phyloP scores from a whole-genome alignment of 768 basidiomycete species.

The Leucosporidium creatinivorum region DNA sequence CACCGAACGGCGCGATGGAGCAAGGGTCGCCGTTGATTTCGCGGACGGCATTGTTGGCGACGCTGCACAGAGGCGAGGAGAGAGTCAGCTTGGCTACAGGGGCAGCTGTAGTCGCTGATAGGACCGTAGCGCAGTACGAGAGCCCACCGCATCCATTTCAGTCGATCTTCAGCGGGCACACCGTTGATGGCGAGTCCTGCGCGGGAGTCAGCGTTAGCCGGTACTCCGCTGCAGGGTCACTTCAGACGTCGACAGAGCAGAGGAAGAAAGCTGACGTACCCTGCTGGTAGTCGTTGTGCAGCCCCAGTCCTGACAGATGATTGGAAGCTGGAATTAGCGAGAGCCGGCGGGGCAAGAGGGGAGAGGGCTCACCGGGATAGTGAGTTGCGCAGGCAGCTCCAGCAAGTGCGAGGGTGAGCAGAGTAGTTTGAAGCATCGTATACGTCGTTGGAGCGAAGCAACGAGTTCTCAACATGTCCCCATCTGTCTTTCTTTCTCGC shows the following conservation, averaged over 20 bases:
- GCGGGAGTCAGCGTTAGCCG: too few species aligned
- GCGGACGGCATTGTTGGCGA: conserved; percentile 8
- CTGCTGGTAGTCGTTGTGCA: conserved; percentile 24
- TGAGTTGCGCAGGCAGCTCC: too few species aligned
- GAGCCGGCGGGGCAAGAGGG: background rate
- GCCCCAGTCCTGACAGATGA: background rate
- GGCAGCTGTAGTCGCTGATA: too few species aligned
- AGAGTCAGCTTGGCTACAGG: too few species aligned
- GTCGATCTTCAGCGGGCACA: conserved; percentile 1
- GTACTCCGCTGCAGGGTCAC: too few species aligned
- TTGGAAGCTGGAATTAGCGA: background rate
- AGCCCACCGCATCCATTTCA: conserved; percentile 23
- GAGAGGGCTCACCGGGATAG: background rate
- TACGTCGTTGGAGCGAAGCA: too few species aligned
- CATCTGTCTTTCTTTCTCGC: too few species aligned
- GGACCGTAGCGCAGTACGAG: too few species aligned
- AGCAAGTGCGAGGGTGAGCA: too few species aligned
- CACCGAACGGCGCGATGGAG: conserved; percentile 35
- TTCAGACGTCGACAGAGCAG: too few species aligned
- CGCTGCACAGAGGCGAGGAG: background rate
- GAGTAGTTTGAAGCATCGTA: too few species aligned
- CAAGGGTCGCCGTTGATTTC: conserved; percentile 36
- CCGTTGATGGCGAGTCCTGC: conserved; percentile 18
- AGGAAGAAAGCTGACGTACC: background rate
- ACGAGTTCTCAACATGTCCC: too few species aligned